A percentile compares a stretch with the other conserved stretches of the same genome.
Conservation (phyloP, 495 filamentous ascomycete species). For the Rostrohypoxylon terebratum region DNA sequence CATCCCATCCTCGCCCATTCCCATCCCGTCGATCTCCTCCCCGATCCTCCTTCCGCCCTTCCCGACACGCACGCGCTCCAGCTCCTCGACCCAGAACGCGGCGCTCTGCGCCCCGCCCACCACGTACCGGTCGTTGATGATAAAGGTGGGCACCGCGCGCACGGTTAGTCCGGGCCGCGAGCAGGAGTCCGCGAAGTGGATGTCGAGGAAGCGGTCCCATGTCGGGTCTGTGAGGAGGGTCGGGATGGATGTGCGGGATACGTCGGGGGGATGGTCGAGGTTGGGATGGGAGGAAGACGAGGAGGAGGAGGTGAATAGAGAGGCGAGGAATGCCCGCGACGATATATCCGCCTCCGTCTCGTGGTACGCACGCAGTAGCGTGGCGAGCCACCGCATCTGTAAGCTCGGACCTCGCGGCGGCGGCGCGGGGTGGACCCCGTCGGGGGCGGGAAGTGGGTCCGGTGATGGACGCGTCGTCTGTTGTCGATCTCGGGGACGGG, state of each 20-base stretch:
- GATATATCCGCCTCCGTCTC: slow-evolving; percentile 81
- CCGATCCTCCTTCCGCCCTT: neutral
- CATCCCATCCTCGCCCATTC: neutral
- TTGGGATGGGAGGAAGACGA: slow-evolving; percentile 56
- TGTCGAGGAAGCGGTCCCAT: slow-evolving; percentile 45
- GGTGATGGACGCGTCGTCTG: neutral
- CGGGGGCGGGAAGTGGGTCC: slow-evolving; percentile 19
- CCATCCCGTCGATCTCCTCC: neutral
- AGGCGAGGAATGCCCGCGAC: slow-evolving; percentile 65
- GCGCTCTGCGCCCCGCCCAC: slow-evolving; percentile 76
- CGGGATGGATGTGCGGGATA: slow-evolving; percentile 60
- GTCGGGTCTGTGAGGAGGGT: slow-evolving; percentile 69
- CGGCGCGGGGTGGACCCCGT: neutral
- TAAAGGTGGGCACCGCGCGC: slow-evolving; percentile 80
- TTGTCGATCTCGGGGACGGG: neutral
- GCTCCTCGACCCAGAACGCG: slow-evolving; percentile 55
- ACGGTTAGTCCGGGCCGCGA: slow-evolving; percentile 67
- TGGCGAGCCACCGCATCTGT: slow-evolving; percentile 72
- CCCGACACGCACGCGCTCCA: slow-evolving; percentile 53
- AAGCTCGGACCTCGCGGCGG: slow-evolving; percentile 51
- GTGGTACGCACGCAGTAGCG: slow-evolving; percentile 76
- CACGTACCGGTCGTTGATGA: slow-evolving; percentile 72
- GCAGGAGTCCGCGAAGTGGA: slow-evolving; percentile 50
- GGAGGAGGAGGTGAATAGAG: slow-evolving; percentile 66
- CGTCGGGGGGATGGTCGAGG: slow-evolving; percentile 56